Conservation (phyloP, 495 filamentous ascomycete species). For the Parmelia sp. region DNA sequence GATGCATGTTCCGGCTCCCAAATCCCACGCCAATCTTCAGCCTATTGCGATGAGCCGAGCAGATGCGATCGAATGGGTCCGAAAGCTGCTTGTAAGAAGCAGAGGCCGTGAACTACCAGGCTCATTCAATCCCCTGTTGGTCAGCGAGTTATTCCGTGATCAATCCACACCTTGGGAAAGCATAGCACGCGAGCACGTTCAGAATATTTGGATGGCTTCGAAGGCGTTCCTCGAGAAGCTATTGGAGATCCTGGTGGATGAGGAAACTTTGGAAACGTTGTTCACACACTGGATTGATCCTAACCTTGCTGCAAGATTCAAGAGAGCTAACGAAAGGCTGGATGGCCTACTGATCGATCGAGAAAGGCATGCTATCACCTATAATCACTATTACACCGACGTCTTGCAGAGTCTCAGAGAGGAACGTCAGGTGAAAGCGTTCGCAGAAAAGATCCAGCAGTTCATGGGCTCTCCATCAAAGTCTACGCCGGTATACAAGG, state of each 20-base stretch:
- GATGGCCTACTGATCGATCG: slow-evolving; percentile 9
- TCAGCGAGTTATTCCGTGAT: slow-evolving; percentile 40
- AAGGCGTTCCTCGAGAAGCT: slow-evolving; percentile 35
- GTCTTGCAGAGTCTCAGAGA: slow-evolving; percentile 22
- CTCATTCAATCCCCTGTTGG: slow-evolving; percentile 42
- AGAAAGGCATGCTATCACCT: slow-evolving; percentile 23
- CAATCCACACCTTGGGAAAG: slow-evolving; percentile 39
- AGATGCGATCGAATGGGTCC: slow-evolving; percentile 28
- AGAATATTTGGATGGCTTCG: slow-evolving; percentile 32
- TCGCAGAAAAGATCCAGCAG: background rate
- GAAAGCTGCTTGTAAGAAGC: slow-evolving; percentile 33
- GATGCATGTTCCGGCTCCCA: background rate
- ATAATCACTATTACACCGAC: slow-evolving; percentile 29
- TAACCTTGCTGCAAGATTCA: slow-evolving; percentile 19
- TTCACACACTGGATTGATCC: slow-evolving; percentile 38
- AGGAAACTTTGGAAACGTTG: slow-evolving; percentile 36
- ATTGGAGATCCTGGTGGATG: slow-evolving; percentile 33
- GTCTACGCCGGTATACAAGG: background rate
- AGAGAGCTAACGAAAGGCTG: slow-evolving; percentile 27
- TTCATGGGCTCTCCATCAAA: background rate
- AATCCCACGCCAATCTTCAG: background rate
- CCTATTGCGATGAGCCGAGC: background rate
- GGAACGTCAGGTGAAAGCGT: slow-evolving; percentile 7
- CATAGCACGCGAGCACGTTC: slow-evolving; percentile 35
- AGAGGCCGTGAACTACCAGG: slow-evolving; percentile 42